Percentiles rank a stretch among this genome's conserved stretches.
Conservation (phyloP, 2,329 filamentous ascomycete species). For the Sclerotinia nivalis region DNA sequence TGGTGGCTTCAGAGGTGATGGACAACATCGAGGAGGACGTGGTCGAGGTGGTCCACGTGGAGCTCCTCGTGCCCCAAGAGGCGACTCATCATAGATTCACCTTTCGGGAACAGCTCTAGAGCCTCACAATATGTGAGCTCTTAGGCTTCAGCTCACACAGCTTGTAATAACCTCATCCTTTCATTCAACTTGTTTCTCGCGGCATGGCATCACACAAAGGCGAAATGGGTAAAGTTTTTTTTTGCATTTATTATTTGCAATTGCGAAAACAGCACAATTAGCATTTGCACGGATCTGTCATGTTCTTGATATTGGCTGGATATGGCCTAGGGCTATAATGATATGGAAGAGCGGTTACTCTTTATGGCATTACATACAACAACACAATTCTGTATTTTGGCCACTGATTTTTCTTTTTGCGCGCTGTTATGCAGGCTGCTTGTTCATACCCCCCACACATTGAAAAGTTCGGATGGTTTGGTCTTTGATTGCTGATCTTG, state of each 20-base stretch:
- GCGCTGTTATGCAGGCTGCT: conserved; percentile 16
- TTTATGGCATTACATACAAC: conserved; percentile 17
- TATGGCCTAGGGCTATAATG: conserved; percentile 20
- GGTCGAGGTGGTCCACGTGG: conserved; percentile 32
- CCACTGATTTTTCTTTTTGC: conserved; percentile 18
- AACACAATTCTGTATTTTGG: conserved; percentile 20
- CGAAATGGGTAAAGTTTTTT: conserved; percentile 25
- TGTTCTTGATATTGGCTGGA: conserved; percentile 25
- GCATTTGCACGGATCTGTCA: conserved; percentile 24
- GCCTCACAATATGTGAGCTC: not conserved
- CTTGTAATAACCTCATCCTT: conserved; percentile 24
- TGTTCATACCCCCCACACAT: conserved; percentile 23
- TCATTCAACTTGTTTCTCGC: conserved; percentile 24
- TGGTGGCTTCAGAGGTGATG: conserved; percentile 43
- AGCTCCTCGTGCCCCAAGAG: conserved; percentile 31
- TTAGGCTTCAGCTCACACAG: conserved; percentile 1
- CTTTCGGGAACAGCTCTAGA: conserved; percentile 3
- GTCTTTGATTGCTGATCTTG: conserved; percentile 21
- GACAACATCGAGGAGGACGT: conserved; percentile 43
- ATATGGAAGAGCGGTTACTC: conserved; percentile 21
- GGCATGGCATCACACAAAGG: conserved; percentile 26
- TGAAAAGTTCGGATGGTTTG: conserved; percentile 21
- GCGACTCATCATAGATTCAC: conserved; percentile 21
- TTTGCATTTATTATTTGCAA: conserved; percentile 22
- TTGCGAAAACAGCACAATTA: conserved; percentile 20